Evolutionary conservation across 495 filamentous ascomycete species (phyloP).

Genomic region (Neurospora sp.): DNA sequence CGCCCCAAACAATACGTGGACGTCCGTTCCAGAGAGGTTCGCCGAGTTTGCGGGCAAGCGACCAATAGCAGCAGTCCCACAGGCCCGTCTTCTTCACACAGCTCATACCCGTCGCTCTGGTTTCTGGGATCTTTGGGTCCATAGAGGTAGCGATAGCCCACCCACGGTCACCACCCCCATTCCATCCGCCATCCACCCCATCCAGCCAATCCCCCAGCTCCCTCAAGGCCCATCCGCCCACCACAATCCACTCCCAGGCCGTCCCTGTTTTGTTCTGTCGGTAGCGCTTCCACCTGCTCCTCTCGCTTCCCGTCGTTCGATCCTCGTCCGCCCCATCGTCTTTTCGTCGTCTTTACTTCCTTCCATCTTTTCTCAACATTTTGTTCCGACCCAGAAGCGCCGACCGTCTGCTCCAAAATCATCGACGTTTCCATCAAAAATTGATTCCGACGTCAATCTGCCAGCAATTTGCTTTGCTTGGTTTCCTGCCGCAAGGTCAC

Average conservation of each 20-base stretch:
- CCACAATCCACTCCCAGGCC: neutral
- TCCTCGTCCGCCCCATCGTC: neutral
- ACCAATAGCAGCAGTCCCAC: constrained; percentile 20
- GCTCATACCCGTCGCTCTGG: constrained; percentile 21
- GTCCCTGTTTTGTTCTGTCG: neutral
- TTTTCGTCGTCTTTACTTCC: neutral
- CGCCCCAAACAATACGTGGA: constrained; percentile 5
- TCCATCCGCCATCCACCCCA: neutral
- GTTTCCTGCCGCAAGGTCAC: constrained; percentile 2
- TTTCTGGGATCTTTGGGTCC: constrained; percentile 22
- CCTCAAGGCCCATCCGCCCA: neutral
- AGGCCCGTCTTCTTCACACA: constrained; percentile 10
- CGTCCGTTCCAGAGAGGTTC: neutral
- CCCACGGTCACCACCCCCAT: constrained; percentile 1
- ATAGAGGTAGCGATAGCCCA: neutral
- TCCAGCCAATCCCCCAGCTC: neutral
- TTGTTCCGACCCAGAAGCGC: neutral
- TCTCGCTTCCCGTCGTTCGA: neutral
- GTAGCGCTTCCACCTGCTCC: neutral
- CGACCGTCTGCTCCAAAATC: neutral
- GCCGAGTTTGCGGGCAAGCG: constrained; percentile 1
- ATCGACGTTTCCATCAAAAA: neutral
- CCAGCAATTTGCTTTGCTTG: neutral
- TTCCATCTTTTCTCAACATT: neutral
- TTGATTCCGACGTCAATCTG: neutral